Conservation (phyloP, 768 basidiomycete genomes). For the Lentinula raphanica region DNA sequence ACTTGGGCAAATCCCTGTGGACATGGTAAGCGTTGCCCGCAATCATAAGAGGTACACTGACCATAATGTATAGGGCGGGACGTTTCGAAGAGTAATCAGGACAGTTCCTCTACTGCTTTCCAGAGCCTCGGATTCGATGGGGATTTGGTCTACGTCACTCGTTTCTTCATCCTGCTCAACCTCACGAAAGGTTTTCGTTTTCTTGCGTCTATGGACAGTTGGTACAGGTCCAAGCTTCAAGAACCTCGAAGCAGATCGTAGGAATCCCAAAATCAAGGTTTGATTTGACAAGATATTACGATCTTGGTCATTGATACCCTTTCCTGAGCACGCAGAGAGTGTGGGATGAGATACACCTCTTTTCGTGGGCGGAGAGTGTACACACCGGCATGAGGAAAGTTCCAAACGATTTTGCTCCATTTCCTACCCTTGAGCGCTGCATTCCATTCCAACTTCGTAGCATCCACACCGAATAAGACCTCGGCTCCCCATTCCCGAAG, state of each 20-base stretch:
- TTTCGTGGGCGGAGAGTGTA: slow-evolving; percentile 5
- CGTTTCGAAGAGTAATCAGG: slow-evolving; percentile 83
- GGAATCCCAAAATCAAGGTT: slow-evolving; percentile 71
- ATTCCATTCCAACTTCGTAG: slow-evolving; percentile 63
- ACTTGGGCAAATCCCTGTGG: slow-evolving; percentile 65
- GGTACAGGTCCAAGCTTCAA: slow-evolving; percentile 58
- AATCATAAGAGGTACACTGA: slow-evolving; percentile 27
- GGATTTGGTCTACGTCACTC: slow-evolving; percentile 17
- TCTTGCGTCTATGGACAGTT: slow-evolving; percentile 30
- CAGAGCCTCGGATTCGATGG: slow-evolving; percentile 10
- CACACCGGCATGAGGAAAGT: slow-evolving; percentile 89
- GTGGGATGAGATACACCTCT: background rate
- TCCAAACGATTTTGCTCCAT: slow-evolving; percentile 86
- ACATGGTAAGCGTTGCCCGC: background rate
- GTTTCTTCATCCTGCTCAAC: slow-evolving; percentile 36
- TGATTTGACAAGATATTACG: slow-evolving; percentile 92
- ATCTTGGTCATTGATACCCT: slow-evolving; percentile 89
- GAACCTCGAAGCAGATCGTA: slow-evolving; percentile 63
- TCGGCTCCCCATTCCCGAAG: slow-evolving; percentile 57
- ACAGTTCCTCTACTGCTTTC: slow-evolving; percentile 56
- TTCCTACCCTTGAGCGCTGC: slow-evolving; percentile 50
- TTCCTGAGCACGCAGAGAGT: slow-evolving; percentile 40
- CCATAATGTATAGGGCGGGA: slow-evolving; percentile 86
- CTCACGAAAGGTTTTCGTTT: slow-evolving; percentile 36
- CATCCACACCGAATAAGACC: slow-evolving; percentile 82